Conservation (phyloP, 371 early-diverging fungal species). For the Dentiscutata heterogama region DNA sequence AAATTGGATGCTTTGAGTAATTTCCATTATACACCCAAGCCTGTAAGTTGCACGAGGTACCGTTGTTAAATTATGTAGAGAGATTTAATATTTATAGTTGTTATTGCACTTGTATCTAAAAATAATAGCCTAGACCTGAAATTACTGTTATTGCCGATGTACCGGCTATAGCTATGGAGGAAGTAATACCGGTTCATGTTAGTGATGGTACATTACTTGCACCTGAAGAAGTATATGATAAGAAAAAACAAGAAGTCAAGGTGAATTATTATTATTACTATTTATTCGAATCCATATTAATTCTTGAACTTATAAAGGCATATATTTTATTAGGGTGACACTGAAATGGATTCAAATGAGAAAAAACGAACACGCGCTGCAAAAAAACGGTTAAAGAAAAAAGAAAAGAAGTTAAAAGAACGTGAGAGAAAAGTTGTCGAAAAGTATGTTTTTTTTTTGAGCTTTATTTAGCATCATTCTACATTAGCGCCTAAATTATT, state of each 20-base stretch:
- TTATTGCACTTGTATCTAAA: neutral
- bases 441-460: neutral
- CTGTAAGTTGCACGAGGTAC: conserved; percentile 50
- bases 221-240: conserved; percentile 91
- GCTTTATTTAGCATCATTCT: too few relatives aligned
- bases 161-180: conserved; percentile 95
- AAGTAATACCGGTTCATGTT: conserved; percentile 91
- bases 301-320: too few relatives aligned
- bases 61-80: neutral
- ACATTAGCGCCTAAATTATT: too few relatives aligned
- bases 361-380: conserved; percentile 73
- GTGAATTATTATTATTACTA: conserved; percentile 23
- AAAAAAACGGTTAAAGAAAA: conserved; percentile 73
- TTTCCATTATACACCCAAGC: conserved; percentile 91
- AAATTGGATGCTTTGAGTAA: conserved; percentile 93
- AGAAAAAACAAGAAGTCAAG: conserved; percentile 64
- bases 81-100: neutral
- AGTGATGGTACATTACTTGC: conserved; percentile 86
- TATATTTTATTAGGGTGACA: conserved; percentile 60
- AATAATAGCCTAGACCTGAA: conserved; percentile 68
- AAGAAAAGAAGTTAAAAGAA: conserved; percentile 62
- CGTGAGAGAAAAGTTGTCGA: conserved; percentile 51
- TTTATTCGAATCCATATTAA: neutral
- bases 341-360: conserved; percentile 80
- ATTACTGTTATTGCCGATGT: conserved; percentile 83